Evolutionary conservation across 176 grass and related monocot species (phyloP).

Genomic region (Hordeum vulgare): MorexV3_pseudomolecules_assembly NC_058520.1:568028610-568029109

Average conservation of each 20-base stretch:
- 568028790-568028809: neutral
- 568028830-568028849: neutral
- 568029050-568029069: constrained; percentile 46
- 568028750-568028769: neutral
- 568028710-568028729: constrained; percentile 1
- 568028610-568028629: neutral
- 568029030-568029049: constrained; percentile 30
- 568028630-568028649: neutral
- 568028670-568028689: neutral
- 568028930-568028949: neutral
- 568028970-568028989: constrained; percentile 35
- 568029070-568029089: constrained; percentile 49
- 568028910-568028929: constrained; percentile 39
- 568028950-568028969: constrained; percentile 36
- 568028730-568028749: neutral
- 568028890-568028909: constrained; percentile 34
- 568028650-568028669: neutral
- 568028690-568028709: neutral
- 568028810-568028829: neutral
- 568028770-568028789: too few species aligned
- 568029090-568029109: constrained; percentile 30
- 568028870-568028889: constrained; percentile 61
- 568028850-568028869: constrained; percentile 50
- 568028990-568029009: constrained; percentile 51
- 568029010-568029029: constrained; percentile 29